Conservation (phyloP, 805 yeast genomes). For the Danielia reshetovae region DNA sequence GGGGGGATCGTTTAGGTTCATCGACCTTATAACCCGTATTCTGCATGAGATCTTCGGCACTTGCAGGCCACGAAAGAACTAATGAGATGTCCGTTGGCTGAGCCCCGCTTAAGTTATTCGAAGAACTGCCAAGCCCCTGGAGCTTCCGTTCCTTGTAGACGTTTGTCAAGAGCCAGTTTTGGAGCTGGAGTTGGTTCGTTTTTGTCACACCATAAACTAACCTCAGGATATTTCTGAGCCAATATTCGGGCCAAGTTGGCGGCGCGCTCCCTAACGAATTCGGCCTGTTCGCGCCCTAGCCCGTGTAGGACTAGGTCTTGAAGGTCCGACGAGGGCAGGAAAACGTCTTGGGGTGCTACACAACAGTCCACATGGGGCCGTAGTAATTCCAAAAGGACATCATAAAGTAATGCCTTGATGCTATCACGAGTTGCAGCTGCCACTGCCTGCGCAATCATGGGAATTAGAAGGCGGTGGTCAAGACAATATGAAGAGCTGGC, state of each 20-base stretch:
- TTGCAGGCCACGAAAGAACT: no score
- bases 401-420: constrained; percentile 13
- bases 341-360: constrained; percentile 12
- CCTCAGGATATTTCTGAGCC: constrained; percentile 10
- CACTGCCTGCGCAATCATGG: constrained; percentile 9
- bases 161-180: no score
- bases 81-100: no score
- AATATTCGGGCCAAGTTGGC: constrained; percentile 7
- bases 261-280: constrained; percentile 9
- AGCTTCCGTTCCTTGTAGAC: no score
- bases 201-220: constrained; percentile 11
- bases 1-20: no score
- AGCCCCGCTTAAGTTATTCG: no score
- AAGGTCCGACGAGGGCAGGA: constrained; percentile 11
- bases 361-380: constrained; percentile 14
- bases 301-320: constrained; percentile 13
- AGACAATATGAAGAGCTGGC: constrained; percentile 9
- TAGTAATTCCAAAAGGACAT: constrained; percentile 9
- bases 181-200: no score
- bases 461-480: constrained; percentile 10
- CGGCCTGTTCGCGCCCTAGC: constrained; percentile 13
- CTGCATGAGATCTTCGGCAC: no score
- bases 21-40: no score
- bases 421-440: constrained; percentile 9
- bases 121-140: no score